Conservation (phyloP, 805 yeast species). For the Candida koratica region DNA sequence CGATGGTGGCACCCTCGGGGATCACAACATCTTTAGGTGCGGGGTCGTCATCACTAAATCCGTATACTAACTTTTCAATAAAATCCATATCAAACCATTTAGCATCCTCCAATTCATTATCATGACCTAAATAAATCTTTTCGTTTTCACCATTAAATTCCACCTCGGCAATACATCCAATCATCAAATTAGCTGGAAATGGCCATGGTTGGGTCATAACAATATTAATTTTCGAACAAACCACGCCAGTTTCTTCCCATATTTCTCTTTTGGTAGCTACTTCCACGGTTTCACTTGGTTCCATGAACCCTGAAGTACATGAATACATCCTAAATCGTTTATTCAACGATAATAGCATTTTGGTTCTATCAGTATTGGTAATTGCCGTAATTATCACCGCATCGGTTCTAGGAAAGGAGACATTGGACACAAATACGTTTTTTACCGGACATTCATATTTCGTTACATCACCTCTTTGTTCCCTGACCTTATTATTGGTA, state of each 20-base stretch:
- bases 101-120: slow-evolving; percentile 82
- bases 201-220: slow-evolving; percentile 95
- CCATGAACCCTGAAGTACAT: slow-evolving; percentile 93
- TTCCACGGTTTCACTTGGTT: slow-evolving; percentile 90
- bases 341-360: slow-evolving; percentile 67
- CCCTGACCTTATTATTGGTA: slow-evolving; percentile 20
- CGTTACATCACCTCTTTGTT: slow-evolving; percentile 14
- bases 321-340: slow-evolving; percentile 68
- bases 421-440: slow-evolving; percentile 55
- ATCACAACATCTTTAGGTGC: slow-evolving; percentile 37
- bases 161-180: slow-evolving; percentile 84
- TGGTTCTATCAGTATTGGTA: slow-evolving; percentile 54
- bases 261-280: slow-evolving; percentile 83
- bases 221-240: slow-evolving; percentile 52
- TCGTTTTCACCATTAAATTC: slow-evolving; percentile 65
- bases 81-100: slow-evolving; percentile 70
- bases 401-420: slow-evolving; percentile 89
- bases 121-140: slow-evolving; percentile 68
- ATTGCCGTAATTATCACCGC: slow-evolving; percentile 83
- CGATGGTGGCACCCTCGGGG: slow-evolving; percentile 45
- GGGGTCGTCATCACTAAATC: slow-evolving; percentile 18
- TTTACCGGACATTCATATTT: slow-evolving; percentile 35
- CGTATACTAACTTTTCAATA: slow-evolving; percentile 40
- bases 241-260: slow-evolving; percentile 94
- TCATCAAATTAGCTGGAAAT: slow-evolving; percentile 88